Evolutionary conservation across 2,329 filamentous ascomycete genomes (phyloP).

Genomic region (Botrytis elliptica): DNA sequence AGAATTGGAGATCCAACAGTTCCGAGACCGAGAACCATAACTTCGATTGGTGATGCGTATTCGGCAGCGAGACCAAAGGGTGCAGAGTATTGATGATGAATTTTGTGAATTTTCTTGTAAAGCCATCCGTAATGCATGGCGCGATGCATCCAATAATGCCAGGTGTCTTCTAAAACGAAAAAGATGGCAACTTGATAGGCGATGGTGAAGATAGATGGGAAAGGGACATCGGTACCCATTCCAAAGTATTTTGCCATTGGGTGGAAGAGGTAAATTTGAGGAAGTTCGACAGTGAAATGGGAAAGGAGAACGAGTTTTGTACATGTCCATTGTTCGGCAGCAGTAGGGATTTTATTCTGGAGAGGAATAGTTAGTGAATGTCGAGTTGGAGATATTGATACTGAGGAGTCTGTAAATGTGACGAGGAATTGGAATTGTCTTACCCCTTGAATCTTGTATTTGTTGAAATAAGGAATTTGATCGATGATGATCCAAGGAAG

Average conservation of each 20-base stretch:
- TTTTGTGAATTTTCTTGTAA: conserved; percentile 97
- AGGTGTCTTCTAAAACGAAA: conserved; percentile 93
- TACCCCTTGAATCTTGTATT: conserved; percentile 84
- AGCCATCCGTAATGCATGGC: conserved; percentile 90
- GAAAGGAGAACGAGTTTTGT: conserved; percentile 87
- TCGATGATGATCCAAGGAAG: conserved; percentile 94
- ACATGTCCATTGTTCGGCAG: conserved; percentile 91
- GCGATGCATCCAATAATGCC: conserved; percentile 98
- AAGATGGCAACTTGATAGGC: conserved; percentile 88
- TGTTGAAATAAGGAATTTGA: conserved; percentile 79
- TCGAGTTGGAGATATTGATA: background rate
- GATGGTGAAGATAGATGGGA: conserved; percentile 83
- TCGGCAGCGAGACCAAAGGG: conserved; percentile 95
- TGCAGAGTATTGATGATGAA: conserved; percentile 97
- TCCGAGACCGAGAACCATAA: conserved; percentile 89
- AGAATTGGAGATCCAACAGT: conserved; percentile 79
- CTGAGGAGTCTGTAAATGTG: background rate
- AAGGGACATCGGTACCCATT: conserved; percentile 83
- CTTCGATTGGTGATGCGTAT: conserved; percentile 96
- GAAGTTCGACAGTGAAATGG: conserved; percentile 97
- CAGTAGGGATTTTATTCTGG: conserved; percentile 75
- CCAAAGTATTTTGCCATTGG: conserved; percentile 92
- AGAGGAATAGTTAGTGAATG: background rate
- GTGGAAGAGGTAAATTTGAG: conserved; percentile 99
- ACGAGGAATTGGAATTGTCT: background rate